Base-by-base conservation (phyloP, 257 asterid species). In the Solanum tacnaense region DNA sequence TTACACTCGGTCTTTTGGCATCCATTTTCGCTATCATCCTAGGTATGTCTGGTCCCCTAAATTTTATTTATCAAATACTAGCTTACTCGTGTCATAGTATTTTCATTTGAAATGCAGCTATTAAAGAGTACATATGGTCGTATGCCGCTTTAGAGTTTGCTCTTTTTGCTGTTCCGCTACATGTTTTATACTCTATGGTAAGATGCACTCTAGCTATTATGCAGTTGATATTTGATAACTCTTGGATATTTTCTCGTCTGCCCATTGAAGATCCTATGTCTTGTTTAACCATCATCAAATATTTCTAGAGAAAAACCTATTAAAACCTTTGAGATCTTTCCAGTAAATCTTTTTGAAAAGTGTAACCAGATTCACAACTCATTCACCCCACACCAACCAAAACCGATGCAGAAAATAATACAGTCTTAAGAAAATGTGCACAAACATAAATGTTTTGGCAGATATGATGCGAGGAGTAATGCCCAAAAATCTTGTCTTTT, bases 71-170 rank as follows among this genome's bases (percentile, higher is more conserved):
- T 5, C 38, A 72, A n/a, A 29, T 15, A 81, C 23, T 18, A 11
- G 67, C 44, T 0, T 5, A 29, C 5, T 56, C 15, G 62, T 15
- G 84, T 27, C 20, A 67, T 87, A 82, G 13, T 68, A 32, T 78
- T 58, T 46, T 89, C 21, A 88, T 29, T 86, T 89, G 88, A 70
- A 76, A 82, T 93, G 93, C 99, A 97, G 98, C 99, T 41, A 90
- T 90, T 36, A 93, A 88, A 91, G 98, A 95, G 92, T 93, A 94
- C 89, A 86, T 91, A 90, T 96, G 98, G 98, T 94, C 97, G 15
- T 97, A 91, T 65, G 96, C 98, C 23, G 97, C 98, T 88, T 92
- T 97, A 35, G 98, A 97, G 88, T 97, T 97, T 87, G 96, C 92
- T 1, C 93, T 97, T 41, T 91, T 94, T 75, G 96, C 97, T 86